Conservation (phyloP, 768 basidiomycete species). For the Mycena chlorophos region DNA sequence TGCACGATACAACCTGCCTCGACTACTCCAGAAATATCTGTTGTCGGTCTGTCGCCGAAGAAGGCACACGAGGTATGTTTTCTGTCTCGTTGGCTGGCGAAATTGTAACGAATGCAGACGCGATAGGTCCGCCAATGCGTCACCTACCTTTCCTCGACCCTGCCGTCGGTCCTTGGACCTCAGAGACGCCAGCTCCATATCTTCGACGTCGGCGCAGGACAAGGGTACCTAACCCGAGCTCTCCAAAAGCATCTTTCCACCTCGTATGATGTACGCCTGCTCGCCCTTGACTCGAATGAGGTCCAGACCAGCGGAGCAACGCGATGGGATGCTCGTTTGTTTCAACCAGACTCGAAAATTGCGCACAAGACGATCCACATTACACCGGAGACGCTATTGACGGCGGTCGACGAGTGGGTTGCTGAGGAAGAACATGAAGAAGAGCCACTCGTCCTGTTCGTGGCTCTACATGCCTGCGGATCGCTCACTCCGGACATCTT, state of each 20-base stretch:
- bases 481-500: constrained; percentile 68
- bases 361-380: constrained; percentile 59
- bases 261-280: constrained; percentile 38
- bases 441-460: constrained; percentile 50
- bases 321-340: constrained; percentile 38
- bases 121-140: constrained; percentile 59
- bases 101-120: neutral
- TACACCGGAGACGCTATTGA: constrained; percentile 46
- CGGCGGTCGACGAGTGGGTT: constrained; percentile 56
- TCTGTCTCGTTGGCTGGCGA: constrained; percentile 1
- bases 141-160: constrained; percentile 46
- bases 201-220: constrained; percentile 76
- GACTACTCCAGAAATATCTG: constrained; percentile 9
- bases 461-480: constrained; percentile 77
- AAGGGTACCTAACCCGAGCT: constrained; percentile 66
- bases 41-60: constrained; percentile 69
- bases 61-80: constrained; percentile 58
- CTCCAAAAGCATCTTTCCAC: constrained; percentile 35
- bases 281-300: constrained; percentile 66
- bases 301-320: constrained; percentile 61
- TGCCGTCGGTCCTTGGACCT: constrained; percentile 23
- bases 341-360: constrained; percentile 37
- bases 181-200: constrained; percentile 37
- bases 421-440: constrained; percentile 4
- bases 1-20: neutral